A percentile compares a stretch with the other conserved stretches of the same genome.
phyloP scores from a whole-genome alignment of 768 basidiomycete genomes.

The Crassisporium funariophilum region DNA sequence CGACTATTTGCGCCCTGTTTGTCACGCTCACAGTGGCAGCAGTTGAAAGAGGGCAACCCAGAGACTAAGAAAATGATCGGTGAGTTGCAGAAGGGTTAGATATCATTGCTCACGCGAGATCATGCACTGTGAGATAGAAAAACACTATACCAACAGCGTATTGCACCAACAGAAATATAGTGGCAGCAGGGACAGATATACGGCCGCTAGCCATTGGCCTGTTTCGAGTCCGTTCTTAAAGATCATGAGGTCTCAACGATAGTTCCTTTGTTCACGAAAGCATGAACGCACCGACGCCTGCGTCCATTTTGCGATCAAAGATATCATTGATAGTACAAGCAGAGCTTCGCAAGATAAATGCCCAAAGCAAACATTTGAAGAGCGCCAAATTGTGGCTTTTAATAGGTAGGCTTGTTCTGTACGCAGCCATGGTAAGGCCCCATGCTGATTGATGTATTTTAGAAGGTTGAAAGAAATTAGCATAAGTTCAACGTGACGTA shows the following conservation, averaged over 20 bases:
- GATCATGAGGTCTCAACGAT: conserved; percentile 27
- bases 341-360: conserved; percentile 40
- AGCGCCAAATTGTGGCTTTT: conserved; percentile 32
- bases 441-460: conserved; percentile 34
- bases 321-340: conserved; percentile 62
- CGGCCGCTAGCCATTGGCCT: conserved; percentile 53
- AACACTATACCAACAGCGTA: conserved; percentile 42
- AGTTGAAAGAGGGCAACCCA: conserved; percentile 47
- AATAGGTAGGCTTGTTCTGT: conserved; percentile 32
- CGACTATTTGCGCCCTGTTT: neutral
- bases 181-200: conserved; percentile 44
- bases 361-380: conserved; percentile 37
- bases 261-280: neutral
- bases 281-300: conserved; percentile 47
- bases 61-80: conserved; percentile 27
- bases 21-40: conserved; percentile 44
- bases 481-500: conserved; percentile 16
- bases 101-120: conserved; percentile 35
- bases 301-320: conserved; percentile 53
- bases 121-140: conserved; percentile 34
- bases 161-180: conserved; percentile 41
- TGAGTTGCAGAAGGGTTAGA: conserved; percentile 1
- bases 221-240: conserved; percentile 50
- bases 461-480: neutral
- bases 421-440: conserved; percentile 55